phyloP scores from a whole-genome alignment of 805 yeast genomes.

The Yarrowia hollandica region DNA sequence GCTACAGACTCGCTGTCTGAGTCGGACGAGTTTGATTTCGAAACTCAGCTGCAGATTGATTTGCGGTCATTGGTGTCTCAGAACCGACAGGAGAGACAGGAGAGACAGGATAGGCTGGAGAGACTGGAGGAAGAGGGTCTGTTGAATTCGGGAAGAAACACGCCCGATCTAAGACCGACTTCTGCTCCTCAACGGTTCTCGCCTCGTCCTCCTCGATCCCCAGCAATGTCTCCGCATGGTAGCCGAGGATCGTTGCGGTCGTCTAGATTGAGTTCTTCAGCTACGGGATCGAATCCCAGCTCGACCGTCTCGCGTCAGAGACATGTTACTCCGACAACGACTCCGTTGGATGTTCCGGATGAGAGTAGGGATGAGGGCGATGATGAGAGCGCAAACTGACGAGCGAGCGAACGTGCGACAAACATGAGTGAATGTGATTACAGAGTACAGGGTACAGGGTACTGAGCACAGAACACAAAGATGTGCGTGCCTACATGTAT shows the following conservation, averaged over 20 bases:
- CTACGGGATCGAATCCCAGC: not conserved
- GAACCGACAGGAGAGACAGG: not conserved
- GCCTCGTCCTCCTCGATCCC: conserved; percentile 4
- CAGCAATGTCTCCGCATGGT: not conserved
- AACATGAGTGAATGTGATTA: no score
- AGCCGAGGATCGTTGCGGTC: not conserved
- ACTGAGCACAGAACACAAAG: no score
- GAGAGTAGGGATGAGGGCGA: not conserved
- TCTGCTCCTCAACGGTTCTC: not conserved
- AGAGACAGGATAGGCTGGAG: not conserved
- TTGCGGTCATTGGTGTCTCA: not conserved
- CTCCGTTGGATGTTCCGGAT: conserved; percentile 4
- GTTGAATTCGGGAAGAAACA: not conserved
- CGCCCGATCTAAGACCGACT: not conserved
- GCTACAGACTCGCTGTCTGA: not conserved
- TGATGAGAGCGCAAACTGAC: not conserved
- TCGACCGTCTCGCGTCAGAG: conserved; percentile 4
- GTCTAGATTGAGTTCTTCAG: not conserved
- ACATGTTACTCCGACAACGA: not conserved
- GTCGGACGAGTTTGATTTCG: conserved; percentile 18
- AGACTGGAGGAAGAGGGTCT: not conserved
- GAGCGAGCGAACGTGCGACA: no score
- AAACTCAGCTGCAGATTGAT: conserved; percentile 1
- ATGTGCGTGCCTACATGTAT: no score
- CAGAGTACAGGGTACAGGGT: no score